Conservation (phyloP, 257 asterid species). For the Misopates orontium region DNA sequence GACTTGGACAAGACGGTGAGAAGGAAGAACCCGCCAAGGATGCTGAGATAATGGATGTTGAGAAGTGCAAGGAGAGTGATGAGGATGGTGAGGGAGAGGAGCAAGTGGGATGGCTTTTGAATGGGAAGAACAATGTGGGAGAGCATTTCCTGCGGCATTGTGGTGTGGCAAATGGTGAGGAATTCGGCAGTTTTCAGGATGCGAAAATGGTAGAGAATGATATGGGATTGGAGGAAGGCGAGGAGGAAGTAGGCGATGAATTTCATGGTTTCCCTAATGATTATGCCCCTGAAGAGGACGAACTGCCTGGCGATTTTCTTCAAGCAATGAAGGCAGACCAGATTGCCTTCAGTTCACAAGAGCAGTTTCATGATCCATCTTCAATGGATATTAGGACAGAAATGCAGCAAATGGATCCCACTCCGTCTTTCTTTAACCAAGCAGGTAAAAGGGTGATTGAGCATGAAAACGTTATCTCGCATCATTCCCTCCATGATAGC, state of each 20-base stretch:
- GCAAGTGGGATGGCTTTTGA: constrained; percentile 54
- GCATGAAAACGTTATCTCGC: constrained; percentile 41
- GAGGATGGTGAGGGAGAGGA: constrained; percentile 33
- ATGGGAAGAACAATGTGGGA: constrained; percentile 41
- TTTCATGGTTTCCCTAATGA: constrained; percentile 34
- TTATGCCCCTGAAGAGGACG: constrained; percentile 52
- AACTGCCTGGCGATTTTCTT: constrained; percentile 63
- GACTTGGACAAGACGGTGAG: constrained; percentile 67
- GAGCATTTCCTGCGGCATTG: constrained; percentile 60
- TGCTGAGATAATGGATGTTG: constrained; percentile 46
- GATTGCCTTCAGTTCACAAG: constrained; percentile 48
- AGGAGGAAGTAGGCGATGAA: constrained; percentile 37
- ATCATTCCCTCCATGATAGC: constrained; percentile 37
- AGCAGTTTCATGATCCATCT: constrained; percentile 47
- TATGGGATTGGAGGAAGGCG: constrained; percentile 33
- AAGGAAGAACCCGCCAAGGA: constrained; percentile 36
- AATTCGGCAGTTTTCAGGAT: constrained; percentile 23
- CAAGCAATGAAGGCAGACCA: constrained; percentile 54
- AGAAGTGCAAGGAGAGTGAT: constrained; percentile 40
- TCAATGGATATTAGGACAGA: constrained; percentile 42
- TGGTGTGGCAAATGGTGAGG: constrained; percentile 35
- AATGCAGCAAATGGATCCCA: constrained; percentile 39
- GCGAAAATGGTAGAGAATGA: constrained; percentile 26
- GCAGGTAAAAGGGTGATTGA: constrained; percentile 70
- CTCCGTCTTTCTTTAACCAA: constrained; percentile 46